These are phyloP conservation scores for Erodium texanum DNA, from an alignment of 441 rosid genomes.

Conservation along the genomic window DNA sequence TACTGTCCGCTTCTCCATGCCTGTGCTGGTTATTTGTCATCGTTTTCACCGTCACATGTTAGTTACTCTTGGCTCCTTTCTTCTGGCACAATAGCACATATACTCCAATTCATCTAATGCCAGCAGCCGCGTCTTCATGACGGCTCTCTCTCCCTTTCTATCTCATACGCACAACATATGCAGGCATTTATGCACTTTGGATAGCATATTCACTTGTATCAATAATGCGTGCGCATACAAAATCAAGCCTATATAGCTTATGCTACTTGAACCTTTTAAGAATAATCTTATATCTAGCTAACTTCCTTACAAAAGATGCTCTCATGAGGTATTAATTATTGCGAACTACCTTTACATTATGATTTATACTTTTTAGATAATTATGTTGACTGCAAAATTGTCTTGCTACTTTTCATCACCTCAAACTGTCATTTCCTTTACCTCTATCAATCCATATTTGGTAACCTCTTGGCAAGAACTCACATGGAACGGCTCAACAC, in stretches of 20 bases:
- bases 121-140: neutral
- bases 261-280: neutral
- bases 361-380: neutral
- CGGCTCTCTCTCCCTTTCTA: neutral
- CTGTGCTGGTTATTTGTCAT: constrained; percentile 67
- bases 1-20: constrained; percentile 67
- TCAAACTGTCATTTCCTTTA: constrained; percentile 2
- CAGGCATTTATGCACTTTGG: neutral
- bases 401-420: constrained; percentile 4
- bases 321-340: neutral
- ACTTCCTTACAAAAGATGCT: neutral
- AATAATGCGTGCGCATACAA: neutral
- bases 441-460: neutral
- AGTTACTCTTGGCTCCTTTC: constrained; percentile 29
- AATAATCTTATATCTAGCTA: constrained; percentile 1
- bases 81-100: neutral
- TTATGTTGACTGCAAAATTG: neutral
- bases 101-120: constrained; percentile 2
- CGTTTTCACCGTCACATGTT: constrained; percentile 80
- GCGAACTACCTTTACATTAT: neutral
- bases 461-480: neutral
- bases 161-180: constrained; percentile 5
- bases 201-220: neutral
- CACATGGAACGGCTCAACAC: neutral
- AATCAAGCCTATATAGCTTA: neutral